Evolutionary conservation across 495 filamentous ascomycete species (phyloP).

Genomic region (Xylaria telfairii): DNA sequence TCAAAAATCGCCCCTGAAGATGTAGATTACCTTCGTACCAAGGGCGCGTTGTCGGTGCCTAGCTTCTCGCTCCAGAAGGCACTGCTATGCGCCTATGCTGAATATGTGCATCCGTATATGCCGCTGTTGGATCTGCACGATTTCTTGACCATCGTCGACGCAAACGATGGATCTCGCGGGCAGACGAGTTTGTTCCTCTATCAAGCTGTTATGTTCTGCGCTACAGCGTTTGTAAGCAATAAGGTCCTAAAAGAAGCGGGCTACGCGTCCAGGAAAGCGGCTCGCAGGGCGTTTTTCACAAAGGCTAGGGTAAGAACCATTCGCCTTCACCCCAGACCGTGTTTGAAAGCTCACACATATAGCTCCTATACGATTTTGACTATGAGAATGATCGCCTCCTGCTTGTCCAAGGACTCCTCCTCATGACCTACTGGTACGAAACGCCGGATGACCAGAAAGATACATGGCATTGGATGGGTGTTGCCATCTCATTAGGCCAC

Average conservation of each 20-base stretch:
- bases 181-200: conserved; percentile 78
- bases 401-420: conserved; percentile 79
- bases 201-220: conserved; percentile 83
- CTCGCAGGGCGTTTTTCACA: conserved; percentile 79
- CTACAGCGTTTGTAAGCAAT: conserved; percentile 77
- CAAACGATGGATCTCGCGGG: conserved; percentile 68
- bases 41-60: conserved; percentile 77
- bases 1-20: conserved; percentile 73
- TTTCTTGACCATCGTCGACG: conserved; percentile 69
- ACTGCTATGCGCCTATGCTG: conserved; percentile 74
- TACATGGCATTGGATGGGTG: conserved; percentile 92
- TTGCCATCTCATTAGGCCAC: conserved; percentile 81
- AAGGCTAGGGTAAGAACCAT: conserved; percentile 69
- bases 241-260: conserved; percentile 71
- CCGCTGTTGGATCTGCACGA: conserved; percentile 80
- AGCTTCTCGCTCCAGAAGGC: conserved; percentile 71
- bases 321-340: background rate
- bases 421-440: conserved; percentile 94
- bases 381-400: conserved; percentile 82
- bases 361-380: conserved; percentile 80
- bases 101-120: conserved; percentile 90
- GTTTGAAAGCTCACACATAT: conserved; percentile 31
- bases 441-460: conserved; percentile 89
- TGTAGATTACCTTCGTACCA: conserved; percentile 72
- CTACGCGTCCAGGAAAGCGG: conserved; percentile 71